phyloP scores from a whole-genome alignment of 139 green algal species.

The Chlorella sp. region DNA sequence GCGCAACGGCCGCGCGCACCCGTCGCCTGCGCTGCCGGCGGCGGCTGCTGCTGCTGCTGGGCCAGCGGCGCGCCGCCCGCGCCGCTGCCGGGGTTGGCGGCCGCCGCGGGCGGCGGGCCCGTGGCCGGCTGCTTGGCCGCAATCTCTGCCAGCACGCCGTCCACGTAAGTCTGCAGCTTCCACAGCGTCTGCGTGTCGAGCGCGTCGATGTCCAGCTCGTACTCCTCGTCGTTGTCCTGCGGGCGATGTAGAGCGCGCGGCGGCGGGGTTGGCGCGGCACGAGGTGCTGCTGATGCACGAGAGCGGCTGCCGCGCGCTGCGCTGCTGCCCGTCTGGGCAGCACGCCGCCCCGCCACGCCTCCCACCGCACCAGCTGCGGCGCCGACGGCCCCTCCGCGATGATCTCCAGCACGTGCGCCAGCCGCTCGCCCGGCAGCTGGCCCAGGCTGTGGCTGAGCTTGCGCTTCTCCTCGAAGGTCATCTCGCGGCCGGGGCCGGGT shows the following conservation, averaged over 20 bases:
- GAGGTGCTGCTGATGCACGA: background rate
- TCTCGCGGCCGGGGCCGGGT: constrained; percentile 35
- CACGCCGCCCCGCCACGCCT: background rate
- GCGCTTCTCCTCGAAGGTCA: constrained; percentile 74
- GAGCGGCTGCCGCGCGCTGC: background rate
- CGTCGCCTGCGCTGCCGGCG: background rate
- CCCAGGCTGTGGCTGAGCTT: constrained; percentile 45
- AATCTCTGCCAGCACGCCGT: constrained; percentile 8
- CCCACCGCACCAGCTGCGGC: constrained; percentile 11
- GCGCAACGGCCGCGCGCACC: background rate
- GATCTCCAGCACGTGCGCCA: constrained; percentile 60
- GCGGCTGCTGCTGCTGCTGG: background rate
- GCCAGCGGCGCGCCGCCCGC: background rate
- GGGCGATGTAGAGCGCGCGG: background rate
- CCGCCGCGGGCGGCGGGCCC: background rate
- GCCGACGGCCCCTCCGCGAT: constrained; percentile 44
- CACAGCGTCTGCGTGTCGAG: constrained; percentile 60
- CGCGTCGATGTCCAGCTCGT: constrained; percentile 69
- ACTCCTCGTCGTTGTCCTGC: constrained; percentile 55
- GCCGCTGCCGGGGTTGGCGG: background rate
- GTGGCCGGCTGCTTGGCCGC: constrained; percentile 1
- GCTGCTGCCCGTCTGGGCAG: background rate
- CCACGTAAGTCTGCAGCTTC: constrained; percentile 55
- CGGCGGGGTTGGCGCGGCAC: background rate
- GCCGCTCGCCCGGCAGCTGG: constrained; percentile 44